A percentile compares a stretch with the other conserved stretches of the same genome.
Conservation (phyloP, 225 moss, liverwort and hornwort genomes). For the Pseudisothecium myosuroides region DNA sequence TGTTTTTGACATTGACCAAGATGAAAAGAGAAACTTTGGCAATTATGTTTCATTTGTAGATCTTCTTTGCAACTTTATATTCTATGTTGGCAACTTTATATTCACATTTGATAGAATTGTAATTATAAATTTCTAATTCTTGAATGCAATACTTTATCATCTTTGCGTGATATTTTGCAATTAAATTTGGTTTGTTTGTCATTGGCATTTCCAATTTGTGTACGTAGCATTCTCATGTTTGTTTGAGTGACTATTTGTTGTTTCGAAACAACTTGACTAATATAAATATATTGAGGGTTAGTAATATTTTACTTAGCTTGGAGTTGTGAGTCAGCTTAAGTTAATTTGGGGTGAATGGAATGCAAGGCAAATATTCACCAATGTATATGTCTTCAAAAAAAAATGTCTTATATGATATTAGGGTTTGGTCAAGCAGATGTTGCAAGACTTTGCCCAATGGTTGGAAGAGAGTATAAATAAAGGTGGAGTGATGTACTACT, state of each 20-base stretch:
- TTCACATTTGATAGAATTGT: not conserved
- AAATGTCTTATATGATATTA: not conserved
- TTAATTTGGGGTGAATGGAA: too few species aligned
- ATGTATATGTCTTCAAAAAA: not conserved
- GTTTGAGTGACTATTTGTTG: not conserved
- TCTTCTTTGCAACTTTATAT: not conserved
- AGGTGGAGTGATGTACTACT: not conserved
- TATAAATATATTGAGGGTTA: not conserved
- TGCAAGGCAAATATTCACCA: not conserved
- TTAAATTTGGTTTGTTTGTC: not conserved
- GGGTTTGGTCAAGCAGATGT: slow-evolving; percentile 28
- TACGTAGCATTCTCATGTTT: not conserved
- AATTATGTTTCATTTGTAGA: not conserved
- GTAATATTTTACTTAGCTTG: not conserved
- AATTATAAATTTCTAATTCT: not conserved
- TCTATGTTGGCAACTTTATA: not conserved
- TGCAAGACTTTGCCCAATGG: slow-evolving; percentile 16
- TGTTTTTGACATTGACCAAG: not conserved
- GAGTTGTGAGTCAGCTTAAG: not conserved
- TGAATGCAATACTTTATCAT: not conserved
- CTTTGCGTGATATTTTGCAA: not conserved
- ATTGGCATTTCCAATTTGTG: not conserved
- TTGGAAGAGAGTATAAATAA: slow-evolving; percentile 15
- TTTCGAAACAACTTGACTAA: not conserved
- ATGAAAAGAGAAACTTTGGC: not conserved